phyloP scores from a whole-genome alignment of 305 asterid genomes.

The Fraxinus sp. region DNA sequence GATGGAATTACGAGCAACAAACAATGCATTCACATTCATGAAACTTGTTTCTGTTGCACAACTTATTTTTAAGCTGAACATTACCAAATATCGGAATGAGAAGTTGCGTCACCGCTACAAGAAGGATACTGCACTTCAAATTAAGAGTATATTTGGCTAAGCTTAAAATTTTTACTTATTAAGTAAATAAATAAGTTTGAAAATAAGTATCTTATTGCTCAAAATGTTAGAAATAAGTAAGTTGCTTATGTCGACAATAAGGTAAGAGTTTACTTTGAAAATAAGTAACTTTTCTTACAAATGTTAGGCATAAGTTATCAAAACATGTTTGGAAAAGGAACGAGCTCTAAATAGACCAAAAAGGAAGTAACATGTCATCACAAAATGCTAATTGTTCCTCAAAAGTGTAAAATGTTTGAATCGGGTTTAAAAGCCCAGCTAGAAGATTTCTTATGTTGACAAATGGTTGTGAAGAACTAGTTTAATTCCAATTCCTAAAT shows the following conservation, averaged over 20 bases:
- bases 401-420: not conserved
- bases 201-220: not conserved
- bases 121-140: not conserved
- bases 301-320: not conserved
- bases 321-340: not conserved
- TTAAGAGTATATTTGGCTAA: not conserved
- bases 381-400: not conserved
- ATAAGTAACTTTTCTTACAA: not conserved
- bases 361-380: not conserved
- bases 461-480: not conserved
- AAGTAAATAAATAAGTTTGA: not conserved
- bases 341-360: not conserved
- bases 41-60: not conserved
- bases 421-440: not conserved
- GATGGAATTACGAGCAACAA: not conserved
- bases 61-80: not conserved
- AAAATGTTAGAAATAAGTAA: not conserved
- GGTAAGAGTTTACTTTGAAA: not conserved
- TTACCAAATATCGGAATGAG: not conserved
- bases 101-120: not conserved
- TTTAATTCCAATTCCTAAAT: not conserved
- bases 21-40: not conserved
- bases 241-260: not conserved
- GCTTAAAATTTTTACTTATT: not conserved
- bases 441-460: not conserved